A percentile compares a stretch with the other conserved stretches of the same genome.
These are phyloP conservation scores for Lipomyces sp. DNA, from an alignment of 805 yeast species.

Conservation along the genomic window DNA sequence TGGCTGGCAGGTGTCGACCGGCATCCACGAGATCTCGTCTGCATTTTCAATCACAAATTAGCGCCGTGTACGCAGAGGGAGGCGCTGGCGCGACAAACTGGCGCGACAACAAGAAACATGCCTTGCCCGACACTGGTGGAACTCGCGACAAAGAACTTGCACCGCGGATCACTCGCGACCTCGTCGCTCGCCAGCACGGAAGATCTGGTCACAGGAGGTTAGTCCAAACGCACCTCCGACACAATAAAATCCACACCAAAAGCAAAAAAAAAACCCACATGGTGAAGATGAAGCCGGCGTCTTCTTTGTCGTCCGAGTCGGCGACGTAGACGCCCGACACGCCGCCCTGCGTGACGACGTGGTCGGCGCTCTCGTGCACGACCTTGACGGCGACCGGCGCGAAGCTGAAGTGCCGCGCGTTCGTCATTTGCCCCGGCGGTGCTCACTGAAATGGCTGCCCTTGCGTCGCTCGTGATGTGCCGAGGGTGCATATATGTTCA, in stretches of 20 bases:
- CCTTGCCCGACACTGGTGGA: background rate
- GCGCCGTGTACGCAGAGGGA: no score
- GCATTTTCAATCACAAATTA: background rate
- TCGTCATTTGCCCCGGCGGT: no score
- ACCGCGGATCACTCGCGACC: background rate
- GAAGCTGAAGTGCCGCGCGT: background rate
- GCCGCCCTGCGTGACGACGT: conserved; percentile 2
- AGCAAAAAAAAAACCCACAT: conserved; percentile 1
- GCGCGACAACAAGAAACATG: no score
- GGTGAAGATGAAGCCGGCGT: conserved; percentile 13
- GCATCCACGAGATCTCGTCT: conserved; percentile 10
- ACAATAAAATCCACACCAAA: background rate
- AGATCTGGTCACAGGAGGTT: conserved; percentile 3
- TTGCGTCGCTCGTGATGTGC: background rate
- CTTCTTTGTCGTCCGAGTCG: conserved; percentile 1
- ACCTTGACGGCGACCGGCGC: conserved; percentile 10
- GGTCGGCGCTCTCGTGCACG: background rate
- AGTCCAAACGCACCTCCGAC: background rate
- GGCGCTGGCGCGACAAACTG: no score
- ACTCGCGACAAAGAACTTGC: conserved; percentile 7
- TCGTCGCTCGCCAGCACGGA: conserved; percentile 9
- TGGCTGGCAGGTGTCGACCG: background rate
- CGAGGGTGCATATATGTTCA: no score
- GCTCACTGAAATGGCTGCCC: no score
- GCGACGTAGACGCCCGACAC: conserved; percentile 15